Percentiles rank a stretch among this genome's conserved stretches.
Conservation (phyloP, 208 protist species). For the Entamoeba histolytica region DNA sequence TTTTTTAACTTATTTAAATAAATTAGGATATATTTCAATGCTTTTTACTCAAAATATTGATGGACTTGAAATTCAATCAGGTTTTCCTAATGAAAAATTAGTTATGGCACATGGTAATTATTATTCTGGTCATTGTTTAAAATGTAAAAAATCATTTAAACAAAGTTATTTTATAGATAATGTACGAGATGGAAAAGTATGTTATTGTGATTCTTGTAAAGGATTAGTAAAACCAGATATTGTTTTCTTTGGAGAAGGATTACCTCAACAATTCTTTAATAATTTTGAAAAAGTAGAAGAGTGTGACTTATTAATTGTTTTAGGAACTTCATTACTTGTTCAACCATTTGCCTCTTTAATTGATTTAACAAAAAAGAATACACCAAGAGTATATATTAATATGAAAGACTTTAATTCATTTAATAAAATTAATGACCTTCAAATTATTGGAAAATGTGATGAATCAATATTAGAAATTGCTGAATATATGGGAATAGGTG, state of each 20-base stretch:
- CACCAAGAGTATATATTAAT: not conserved
- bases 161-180: not conserved
- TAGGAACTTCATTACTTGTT: not conserved
- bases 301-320: not conserved
- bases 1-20: constrained; percentile 24
- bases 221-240: constrained; percentile 29
- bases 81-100: constrained; percentile 9
- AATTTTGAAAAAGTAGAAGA: not conserved
- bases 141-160: not conserved
- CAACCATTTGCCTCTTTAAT: not conserved
- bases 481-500: not conserved
- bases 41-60: constrained; percentile 39
- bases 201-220: not conserved
- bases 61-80: constrained; percentile 22
- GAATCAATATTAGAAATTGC: not conserved
- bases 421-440: not conserved
- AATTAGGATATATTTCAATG: not conserved
- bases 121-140: not conserved
- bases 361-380: not conserved
- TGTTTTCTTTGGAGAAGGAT: constrained; percentile 42
- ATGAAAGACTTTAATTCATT: not conserved
- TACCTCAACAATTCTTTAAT: constrained; percentile 1
- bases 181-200: not conserved
- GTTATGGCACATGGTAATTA: constrained; percentile 25
- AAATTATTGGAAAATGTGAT: not conserved